Evolutionary conservation across 148 eudicot species (phyloP).

Genomic region (Rhododendron molle): DNA sequence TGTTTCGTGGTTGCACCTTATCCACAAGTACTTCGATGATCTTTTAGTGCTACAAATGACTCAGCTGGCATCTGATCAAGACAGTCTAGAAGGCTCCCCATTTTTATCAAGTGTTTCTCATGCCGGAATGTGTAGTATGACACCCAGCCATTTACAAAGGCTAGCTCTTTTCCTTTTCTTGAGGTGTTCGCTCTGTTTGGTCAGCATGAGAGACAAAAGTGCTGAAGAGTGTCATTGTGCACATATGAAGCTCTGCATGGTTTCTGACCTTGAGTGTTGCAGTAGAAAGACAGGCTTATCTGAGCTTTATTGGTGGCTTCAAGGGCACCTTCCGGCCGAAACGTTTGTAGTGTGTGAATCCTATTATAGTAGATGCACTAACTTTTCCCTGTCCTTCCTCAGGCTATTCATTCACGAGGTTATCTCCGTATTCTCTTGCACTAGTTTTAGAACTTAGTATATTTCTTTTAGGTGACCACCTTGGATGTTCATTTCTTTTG

Average conservation of each 20-base stretch:
- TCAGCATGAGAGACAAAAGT: conserved; percentile 25
- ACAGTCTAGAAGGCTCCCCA: conserved; percentile 67
- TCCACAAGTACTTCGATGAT: conserved; percentile 54
- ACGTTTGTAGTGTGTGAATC: conserved; percentile 22
- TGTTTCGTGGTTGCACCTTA: conserved; percentile 54
- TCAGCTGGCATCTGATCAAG: conserved; percentile 24
- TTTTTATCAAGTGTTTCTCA: conserved; percentile 34
- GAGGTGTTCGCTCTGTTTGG: conserved; percentile 56
- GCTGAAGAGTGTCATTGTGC: conserved; percentile 28
- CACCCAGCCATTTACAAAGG: conserved; percentile 63
- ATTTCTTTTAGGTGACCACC: neutral
- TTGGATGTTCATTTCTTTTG: neutral
- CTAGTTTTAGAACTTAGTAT: neutral
- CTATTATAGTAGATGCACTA: conserved; percentile 39
- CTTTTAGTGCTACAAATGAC: conserved; percentile 47
- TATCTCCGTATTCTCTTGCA: conserved; percentile 4
- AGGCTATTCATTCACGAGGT: conserved; percentile 79
- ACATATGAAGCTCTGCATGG: conserved; percentile 20
- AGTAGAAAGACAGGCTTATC: conserved; percentile 39
- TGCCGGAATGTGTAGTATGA: conserved; percentile 18
- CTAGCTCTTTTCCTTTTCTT: conserved; percentile 64
- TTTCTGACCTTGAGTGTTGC: conserved; percentile 21
- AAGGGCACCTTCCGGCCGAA: conserved; percentile 36
- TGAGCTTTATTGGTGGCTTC: conserved; percentile 68
- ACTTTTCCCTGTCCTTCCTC: conserved; percentile 61